Evolutionary conservation across 148 eudicot species (phyloP), one percentile per base, ranked within the genome.

Genomic region (Fagopyrum homotropicum): DNA sequence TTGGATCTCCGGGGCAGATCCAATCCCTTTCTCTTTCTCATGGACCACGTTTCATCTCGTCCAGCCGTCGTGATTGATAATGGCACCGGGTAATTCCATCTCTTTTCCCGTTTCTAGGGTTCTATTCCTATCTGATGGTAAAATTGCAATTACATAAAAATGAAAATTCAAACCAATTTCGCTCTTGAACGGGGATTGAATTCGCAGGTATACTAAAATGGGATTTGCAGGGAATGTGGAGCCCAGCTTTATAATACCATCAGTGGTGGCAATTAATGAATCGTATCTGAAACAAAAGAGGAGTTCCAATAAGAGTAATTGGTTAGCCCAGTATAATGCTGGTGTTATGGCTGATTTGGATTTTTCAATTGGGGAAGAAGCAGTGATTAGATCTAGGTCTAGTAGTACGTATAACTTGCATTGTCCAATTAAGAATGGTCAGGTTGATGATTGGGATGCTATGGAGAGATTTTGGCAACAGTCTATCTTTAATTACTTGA

Each of bases 381-480:
- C 92, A 60, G 66, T 88, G 55, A 75, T 89, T 47, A 91, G 88
- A 87, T 90, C 98, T 75, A 85, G 87, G 85, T 90, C 93, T 80
- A 94, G 88, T 83, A 87, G 81, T 77, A 82, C 81, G 49, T 92
- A 94, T 68, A 92, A 85, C 77, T 85, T 91, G 66, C 88, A 82
- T 73, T 83, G 87, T 84, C 98, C 98, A 2, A 94, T 94, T 64
- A 86, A 80, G 84, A 87, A 90, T 57, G 96, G 98, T 43, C 97
- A 94, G 85, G 96, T 94, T 9, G 93, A 90, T 45, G 86, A 94
- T 77, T 92, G 98, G 97, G 98, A 94, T 78, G 90, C 97, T 29
- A 94, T 94, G 97, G 98, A 94, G 83, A 82, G 96, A 80, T 92
- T 88, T 84, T 94, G 98, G 98, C 98, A 94, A 85, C 98, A 94